These are phyloP conservation scores for Fusarium oxysporum DNA, from an alignment of 2,329 filamentous ascomycete genomes.

Conservation along the genomic window DNA sequence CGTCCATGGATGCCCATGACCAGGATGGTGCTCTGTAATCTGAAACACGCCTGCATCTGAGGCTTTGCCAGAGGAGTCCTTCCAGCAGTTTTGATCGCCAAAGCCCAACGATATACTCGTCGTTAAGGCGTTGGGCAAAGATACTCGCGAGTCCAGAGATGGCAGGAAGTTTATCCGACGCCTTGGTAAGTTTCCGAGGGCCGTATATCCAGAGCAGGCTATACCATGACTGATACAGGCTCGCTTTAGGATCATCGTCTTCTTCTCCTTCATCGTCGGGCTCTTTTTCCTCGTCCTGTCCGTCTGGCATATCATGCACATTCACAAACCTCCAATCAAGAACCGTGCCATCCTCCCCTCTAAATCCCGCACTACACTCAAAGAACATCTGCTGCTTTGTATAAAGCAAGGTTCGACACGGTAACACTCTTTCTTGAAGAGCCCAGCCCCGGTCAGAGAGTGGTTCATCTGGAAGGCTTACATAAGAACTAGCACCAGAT, in stretches of 20 bases:
- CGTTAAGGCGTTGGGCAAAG: neutral
- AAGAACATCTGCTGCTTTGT: neutral
- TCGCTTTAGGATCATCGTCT: neutral
- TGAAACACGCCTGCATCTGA: accelerated
- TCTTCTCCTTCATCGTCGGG: accelerated
- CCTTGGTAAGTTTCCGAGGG: neutral
- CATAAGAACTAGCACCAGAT: neutral
- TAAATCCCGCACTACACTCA: neutral
- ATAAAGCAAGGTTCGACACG: neutral
- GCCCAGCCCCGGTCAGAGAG: neutral
- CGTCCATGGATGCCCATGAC: constrained; percentile 2
- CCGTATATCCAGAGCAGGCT: neutral
- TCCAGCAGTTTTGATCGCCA: neutral
- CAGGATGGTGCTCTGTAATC: neutral
- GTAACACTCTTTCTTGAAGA: neutral
- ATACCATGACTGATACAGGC: neutral
- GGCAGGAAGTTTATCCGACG: constrained; percentile 9
- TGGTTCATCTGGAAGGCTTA: neutral
- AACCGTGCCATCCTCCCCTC: neutral
- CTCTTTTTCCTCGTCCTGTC: no score
- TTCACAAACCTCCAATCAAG: neutral
- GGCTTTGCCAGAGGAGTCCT: neutral
- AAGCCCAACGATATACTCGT: neutral
- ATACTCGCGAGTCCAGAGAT: neutral
- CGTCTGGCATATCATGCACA: neutral